Evolutionary conservation across 345 rosid genomes (phyloP), one percentile per base, ranked within the genome.

Genomic region (Brassica incana): DNA sequence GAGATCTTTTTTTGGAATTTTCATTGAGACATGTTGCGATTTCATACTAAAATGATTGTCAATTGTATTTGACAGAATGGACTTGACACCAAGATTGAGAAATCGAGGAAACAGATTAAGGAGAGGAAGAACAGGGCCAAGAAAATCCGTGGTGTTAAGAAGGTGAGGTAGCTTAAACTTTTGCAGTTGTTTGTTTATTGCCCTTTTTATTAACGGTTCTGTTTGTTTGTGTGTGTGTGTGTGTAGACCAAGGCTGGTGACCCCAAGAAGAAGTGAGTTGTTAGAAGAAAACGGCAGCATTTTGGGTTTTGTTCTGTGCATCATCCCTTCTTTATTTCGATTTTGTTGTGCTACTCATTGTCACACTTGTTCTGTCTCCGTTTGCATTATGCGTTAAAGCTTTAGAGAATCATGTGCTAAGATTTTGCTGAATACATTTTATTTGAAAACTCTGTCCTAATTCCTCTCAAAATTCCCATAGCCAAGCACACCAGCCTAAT

Each of bases 91-190:
- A 95, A 95, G 89, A 83, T 91, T 0, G 99, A 95, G 84, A 92
- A 84, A 81, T 95, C 99, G 4, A 92, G 99, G 88, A 95, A 95
- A 76, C 99, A 95, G 69, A 9, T 95, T 84, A 92, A 95, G 90
- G 99, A 95, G 56, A 88, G 99, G 78, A 95, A 95, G 92, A 95
- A 92, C 90, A 86, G 99, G 52, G 82, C 98, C 4, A 95, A 91
- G 92, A 95, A 95, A 78, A 81, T 95, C 75, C 97, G 99, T 2
- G 99, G 99, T 69, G 93, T 95, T 30, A 95, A 95, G 91, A 92
- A 95, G 95, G 98, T 94, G 75, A 80, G 32, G 72, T 54, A 3
- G 18, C 3, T 3, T 20, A 5, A 14, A 1, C 12, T 32, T 32
- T 7, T 60, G 20, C 6, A 23, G 2, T 9, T 40, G 9, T 64